Evolutionary conservation across 2,329 filamentous ascomycete genomes (phyloP).

Genomic region (Calonectria leucothoes): DNA sequence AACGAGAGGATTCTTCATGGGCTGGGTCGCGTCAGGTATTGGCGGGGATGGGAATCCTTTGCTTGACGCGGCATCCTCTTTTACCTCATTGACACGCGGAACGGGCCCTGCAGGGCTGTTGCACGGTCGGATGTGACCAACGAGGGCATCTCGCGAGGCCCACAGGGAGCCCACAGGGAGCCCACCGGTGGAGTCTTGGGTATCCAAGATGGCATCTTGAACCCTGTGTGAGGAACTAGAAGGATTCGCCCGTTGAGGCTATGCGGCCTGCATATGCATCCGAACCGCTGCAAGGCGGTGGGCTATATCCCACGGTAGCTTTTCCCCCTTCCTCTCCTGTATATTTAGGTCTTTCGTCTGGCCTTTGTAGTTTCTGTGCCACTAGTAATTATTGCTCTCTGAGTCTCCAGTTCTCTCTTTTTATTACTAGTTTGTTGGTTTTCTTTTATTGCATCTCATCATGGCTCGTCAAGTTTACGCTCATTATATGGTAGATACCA

Average conservation of each 20-base stretch:
- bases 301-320: background rate
- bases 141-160: background rate
- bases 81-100: too few species aligned
- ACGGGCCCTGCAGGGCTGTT: background rate
- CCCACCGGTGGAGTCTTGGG: background rate
- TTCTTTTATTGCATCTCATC: background rate
- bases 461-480: constrained; percentile 43
- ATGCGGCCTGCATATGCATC: background rate
- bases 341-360: too few species aligned
- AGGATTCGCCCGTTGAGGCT: background rate
- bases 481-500: constrained; percentile 44
- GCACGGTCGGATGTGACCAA: background rate
- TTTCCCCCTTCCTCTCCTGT: too few species aligned
- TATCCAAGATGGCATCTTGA: background rate
- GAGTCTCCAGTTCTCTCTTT: background rate
- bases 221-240: background rate
- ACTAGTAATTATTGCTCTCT: background rate
- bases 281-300: background rate
- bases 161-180: background rate
- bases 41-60: background rate
- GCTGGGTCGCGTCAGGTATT: background rate
- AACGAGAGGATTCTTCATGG: background rate
- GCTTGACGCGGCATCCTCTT: background rate
- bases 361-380: background rate
- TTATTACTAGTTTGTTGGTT: background rate